These are phyloP conservation scores for Artemisia tridentata DNA, from an alignment of 129 eudicot species.

Conservation along the genomic window DNA sequence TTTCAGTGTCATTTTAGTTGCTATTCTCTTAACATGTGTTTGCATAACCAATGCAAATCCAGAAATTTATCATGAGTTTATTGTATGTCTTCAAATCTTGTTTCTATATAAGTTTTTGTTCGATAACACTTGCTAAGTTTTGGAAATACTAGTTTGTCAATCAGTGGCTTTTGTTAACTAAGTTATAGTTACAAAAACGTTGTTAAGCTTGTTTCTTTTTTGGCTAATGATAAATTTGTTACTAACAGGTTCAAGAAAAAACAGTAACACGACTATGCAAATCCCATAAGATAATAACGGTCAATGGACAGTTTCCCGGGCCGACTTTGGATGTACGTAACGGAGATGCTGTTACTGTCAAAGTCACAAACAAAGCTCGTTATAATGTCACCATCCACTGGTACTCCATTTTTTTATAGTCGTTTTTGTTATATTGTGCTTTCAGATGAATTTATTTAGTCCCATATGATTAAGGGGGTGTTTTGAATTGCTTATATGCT, in stretches of 20 bases:
- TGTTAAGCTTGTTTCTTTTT: not conserved
- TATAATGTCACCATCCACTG: slow-evolving; percentile 71
- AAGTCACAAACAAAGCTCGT: slow-evolving; percentile 58
- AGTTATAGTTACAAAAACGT: not conserved
- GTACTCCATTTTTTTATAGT: slow-evolving; percentile 24
- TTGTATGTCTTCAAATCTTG: slow-evolving; percentile 34
- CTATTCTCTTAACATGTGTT: slow-evolving; percentile 28
- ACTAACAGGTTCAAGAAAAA: slow-evolving; percentile 59
- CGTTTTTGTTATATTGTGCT: not conserved
- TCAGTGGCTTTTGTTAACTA: too few relatives aligned
- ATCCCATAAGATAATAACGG: slow-evolving; percentile 56
- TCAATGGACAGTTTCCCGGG: slow-evolving; percentile 76
- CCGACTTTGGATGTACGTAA: slow-evolving; percentile 66
- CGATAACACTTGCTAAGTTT: not conserved
- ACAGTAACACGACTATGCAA: slow-evolving; percentile 63
- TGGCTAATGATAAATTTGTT: not conserved
- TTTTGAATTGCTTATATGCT: too few relatives aligned
- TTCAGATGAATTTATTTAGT: too few relatives aligned
- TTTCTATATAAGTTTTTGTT: not conserved
- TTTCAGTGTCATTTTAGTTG: slow-evolving; percentile 23
- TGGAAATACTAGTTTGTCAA: not conserved
- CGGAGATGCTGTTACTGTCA: slow-evolving; percentile 54
- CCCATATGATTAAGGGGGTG: too few relatives aligned
- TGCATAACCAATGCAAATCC: slow-evolving; percentile 33
- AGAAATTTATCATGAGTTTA: slow-evolving; percentile 47